Conservation (phyloP, 2,329 filamentous ascomycete genomes). For the Sporothrix variecibatus region DNA sequence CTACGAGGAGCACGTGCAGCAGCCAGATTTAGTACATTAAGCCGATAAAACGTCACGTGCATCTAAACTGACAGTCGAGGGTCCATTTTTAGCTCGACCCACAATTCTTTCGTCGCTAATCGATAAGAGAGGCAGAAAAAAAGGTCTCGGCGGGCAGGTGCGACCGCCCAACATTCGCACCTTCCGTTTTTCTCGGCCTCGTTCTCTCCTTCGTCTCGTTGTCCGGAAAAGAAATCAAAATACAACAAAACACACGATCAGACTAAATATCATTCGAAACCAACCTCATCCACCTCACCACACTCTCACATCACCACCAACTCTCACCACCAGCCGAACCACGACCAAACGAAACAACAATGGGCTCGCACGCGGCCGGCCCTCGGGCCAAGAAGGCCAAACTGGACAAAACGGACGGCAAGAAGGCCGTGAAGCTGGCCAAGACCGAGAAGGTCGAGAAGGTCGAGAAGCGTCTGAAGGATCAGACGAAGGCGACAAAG, state of each 20-base stretch:
- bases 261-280: too few relatives aligned
- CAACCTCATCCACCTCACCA: neutral
- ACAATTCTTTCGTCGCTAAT: neutral
- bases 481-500: neutral
- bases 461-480: neutral
- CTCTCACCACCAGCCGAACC: neutral
- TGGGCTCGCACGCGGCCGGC: slow-evolving; percentile 34
- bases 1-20: neutral
- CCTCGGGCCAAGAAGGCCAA: slow-evolving; percentile 51
- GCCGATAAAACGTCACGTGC: neutral
- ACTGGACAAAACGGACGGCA: slow-evolving; percentile 51
- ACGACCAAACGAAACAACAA: neutral
- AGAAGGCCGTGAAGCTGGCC: slow-evolving; percentile 38
- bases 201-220: neutral
- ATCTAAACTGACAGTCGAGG: neutral
- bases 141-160: slow-evolving; percentile 16
- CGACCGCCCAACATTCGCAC: neutral
- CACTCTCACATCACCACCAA: neutral
- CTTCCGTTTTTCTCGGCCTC: neutral
- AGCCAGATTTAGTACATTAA: neutral
- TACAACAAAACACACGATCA: too few relatives aligned
- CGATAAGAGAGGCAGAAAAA: slow-evolving; percentile 12
- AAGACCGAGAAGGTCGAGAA: neutral
- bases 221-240: too few relatives aligned
- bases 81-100: neutral